A percentile compares a stretch with the other conserved stretches of the same genome.
These are phyloP conservation scores for Bauhinia variegata DNA, from an alignment of 306 rosid species.

Conservation along the genomic window DNA sequence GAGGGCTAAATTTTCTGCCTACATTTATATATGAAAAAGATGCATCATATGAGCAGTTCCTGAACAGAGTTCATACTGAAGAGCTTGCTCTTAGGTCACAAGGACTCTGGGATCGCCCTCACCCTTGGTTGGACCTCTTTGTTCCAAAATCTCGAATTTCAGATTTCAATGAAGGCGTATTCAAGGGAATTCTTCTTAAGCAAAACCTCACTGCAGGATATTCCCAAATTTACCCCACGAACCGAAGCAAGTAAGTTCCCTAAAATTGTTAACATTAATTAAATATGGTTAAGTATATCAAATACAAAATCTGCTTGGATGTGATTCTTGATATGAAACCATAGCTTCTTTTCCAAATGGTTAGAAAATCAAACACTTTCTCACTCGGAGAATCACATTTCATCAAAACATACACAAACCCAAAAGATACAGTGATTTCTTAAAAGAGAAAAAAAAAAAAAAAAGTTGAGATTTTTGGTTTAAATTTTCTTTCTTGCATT, in stretches of 20 bases:
- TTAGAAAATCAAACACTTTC: too few species aligned
- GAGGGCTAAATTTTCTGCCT: conserved; percentile 29
- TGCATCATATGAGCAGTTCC: conserved; percentile 42
- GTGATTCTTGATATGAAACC: too few species aligned
- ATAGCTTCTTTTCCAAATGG: too few species aligned
- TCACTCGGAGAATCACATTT: too few species aligned
- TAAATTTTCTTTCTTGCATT: too few species aligned
- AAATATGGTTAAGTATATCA: too few species aligned
- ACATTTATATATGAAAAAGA: conserved; percentile 46
- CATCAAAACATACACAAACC: too few species aligned
- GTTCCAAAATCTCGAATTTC: conserved; percentile 51
- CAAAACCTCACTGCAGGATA: conserved; percentile 38
- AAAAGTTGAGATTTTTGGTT: too few species aligned
- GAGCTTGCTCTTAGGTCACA: conserved; percentile 33
- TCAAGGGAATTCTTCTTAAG: conserved; percentile 45
- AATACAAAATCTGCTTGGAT: too few species aligned
- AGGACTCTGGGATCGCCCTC: conserved; percentile 55
- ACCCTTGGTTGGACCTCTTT: conserved; percentile 66
- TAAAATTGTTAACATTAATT: too few species aligned
- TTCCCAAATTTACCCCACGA: conserved; percentile 43
- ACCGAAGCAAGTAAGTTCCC: conserved; percentile 42
- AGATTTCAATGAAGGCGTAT: conserved; percentile 48
- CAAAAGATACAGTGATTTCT: too few species aligned
- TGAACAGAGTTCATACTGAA: conserved; percentile 44
- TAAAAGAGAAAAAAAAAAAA: too few species aligned